These are phyloP conservation scores for Psilocybe cyanescens DNA, from an alignment of 768 basidiomycete species.

Conservation along the genomic window DNA sequence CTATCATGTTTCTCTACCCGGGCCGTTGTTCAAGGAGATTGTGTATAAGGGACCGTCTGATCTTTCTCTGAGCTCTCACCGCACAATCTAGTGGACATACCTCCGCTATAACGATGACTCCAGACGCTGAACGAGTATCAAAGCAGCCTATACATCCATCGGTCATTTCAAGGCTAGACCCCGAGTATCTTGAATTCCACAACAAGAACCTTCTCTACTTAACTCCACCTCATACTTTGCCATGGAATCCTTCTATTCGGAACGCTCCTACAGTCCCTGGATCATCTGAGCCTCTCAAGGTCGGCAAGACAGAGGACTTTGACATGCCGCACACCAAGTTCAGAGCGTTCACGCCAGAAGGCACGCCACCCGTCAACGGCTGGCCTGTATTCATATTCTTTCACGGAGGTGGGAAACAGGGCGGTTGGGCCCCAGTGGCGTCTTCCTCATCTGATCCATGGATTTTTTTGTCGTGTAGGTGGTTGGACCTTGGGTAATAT, in stretches of 20 bases:
- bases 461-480: slow-evolving; percentile 38
- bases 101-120: slow-evolving; percentile 1
- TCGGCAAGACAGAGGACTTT: slow-evolving; percentile 59
- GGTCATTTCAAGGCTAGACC: slow-evolving; percentile 59
- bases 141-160: slow-evolving; percentile 66
- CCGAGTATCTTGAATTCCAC: slow-evolving; percentile 70
- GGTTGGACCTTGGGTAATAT: slow-evolving; percentile 81
- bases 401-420: slow-evolving; percentile 59
- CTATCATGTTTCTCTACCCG: neutral
- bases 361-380: slow-evolving; percentile 49
- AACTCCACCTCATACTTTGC: slow-evolving; percentile 55
- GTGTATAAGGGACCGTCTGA: neutral
- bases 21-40: slow-evolving; percentile 1
- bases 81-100: neutral
- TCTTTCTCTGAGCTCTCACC: neutral
- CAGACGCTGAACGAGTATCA: neutral
- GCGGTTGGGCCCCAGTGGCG: no score
- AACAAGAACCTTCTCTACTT: slow-evolving; percentile 49
- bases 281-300: slow-evolving; percentile 55
- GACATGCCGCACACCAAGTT: slow-evolving; percentile 54
- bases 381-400: slow-evolving; percentile 80
- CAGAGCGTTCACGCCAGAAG: slow-evolving; percentile 68
- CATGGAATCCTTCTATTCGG: slow-evolving; percentile 66
- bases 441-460: neutral
- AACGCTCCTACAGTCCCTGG: slow-evolving; percentile 57